Percentiles rank a stretch among this genome's conserved stretches.
These are phyloP conservation scores for Xylaria sp. DNA, from an alignment of 2,329 filamentous ascomycete species.

Conservation along the genomic window DNA sequence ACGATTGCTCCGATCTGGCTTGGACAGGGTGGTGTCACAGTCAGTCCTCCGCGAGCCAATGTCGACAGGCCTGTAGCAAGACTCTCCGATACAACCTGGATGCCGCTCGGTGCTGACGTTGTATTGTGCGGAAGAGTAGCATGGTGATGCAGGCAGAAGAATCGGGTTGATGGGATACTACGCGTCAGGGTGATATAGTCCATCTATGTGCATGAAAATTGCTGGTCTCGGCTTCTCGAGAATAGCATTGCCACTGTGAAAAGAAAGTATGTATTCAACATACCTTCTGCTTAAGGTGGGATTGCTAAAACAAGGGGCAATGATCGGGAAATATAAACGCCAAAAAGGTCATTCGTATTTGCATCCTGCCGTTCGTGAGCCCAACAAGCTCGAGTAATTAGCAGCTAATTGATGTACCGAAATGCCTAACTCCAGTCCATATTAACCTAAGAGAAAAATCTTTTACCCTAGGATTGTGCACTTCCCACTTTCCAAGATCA, in stretches of 20 bases:
- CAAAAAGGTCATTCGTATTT: constrained; percentile 6
- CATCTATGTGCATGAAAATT: no score
- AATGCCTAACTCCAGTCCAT: constrained; percentile 20
- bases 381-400: neutral
- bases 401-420: constrained; percentile 4
- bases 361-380: neutral
- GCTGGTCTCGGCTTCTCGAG: no score
- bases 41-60: constrained; percentile 70
- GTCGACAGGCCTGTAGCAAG: constrained; percentile 64
- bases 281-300: neutral
- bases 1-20: constrained; percentile 91
- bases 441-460: neutral
- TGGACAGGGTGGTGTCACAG: constrained; percentile 80
- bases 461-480: constrained; percentile 3
- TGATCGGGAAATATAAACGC: neutral
- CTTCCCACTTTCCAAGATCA: constrained; percentile 1
- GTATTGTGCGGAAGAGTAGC: constrained; percentile 74
- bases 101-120: constrained; percentile 80
- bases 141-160: neutral
- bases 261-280: no score
- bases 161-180: neutral
- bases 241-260: no score
- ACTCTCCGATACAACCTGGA: constrained; percentile 72
- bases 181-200: neutral
- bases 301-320: neutral